Evolutionary conservation across 2,329 filamentous ascomycete species (phyloP), one percentile per base, ranked within the genome.

Genomic region (Neocatenulostroma microsporum): DNA sequence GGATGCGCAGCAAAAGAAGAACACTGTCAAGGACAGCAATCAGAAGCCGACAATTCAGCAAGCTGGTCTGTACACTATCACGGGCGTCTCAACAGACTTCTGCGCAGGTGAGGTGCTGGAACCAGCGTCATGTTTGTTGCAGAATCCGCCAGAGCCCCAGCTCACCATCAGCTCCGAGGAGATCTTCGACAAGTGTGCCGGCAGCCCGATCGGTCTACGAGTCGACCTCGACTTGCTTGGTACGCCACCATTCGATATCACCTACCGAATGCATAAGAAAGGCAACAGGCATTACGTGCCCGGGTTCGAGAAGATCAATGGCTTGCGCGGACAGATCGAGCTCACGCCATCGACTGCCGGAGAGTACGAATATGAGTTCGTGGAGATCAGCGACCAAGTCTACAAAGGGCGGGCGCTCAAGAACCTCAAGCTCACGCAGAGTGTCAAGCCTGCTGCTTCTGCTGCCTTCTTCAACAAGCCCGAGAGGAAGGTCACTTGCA

Each of bases 101-200:
- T 98, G 91, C 55, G 70, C 78, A 21, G 91, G 91, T 30, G 88
- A 96, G 50, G 79, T 98, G 4, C 73, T 89, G 46, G 91, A 98
- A 58, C 91, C 91, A 19, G 84, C 89, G 2, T 91, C 88, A n/a
- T 96, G 89, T 59, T 70, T 94, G 40, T 68, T 98, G 36, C 72
- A 93, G 47, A 98, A 96, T 48, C 91, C 91, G 4, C 80, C 91
- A 0, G 81, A 94, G 62, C 91, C 91, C 8, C 77, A 81, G 37
- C 61, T 98, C 40, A 70, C 76, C 4, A 68, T 98, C 33, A 74
- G 73, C 21, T 72, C 78, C 5, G 83, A 94, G 50, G 81, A 87
- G 44, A 87, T 98, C 28, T 83, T 85, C 35, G 91, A 98, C 61
- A 94, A 93, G 57, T 98, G 91, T 58, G 89, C 88, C 23, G 87